Base-by-base conservation (phyloP, 441 rosid species). In the Pelargonium fulgidum region DNA sequence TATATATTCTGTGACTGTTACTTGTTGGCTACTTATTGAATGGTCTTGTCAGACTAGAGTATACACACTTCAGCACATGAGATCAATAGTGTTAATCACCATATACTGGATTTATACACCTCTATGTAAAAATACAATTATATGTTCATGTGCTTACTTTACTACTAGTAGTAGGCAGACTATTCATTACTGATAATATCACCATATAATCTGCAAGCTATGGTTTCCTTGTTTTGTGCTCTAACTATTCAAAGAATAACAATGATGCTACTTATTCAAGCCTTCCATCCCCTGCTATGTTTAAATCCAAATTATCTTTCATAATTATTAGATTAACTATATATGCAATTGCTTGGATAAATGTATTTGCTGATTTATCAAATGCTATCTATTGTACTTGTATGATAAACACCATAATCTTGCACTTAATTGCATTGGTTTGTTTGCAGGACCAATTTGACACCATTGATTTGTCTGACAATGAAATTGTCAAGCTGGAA, bases 401-500 rank as follows among this genome's bases (percentile, higher is more conserved):
- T 22, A 22, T 22, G 24, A 22, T 22, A 22, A 22, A 22, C 24
- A 22, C 24, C 24, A 22, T 22, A 22, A 22, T 22, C 24, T 22
- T 22, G 24, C 58, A n/a, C 44, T 20, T 39, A n/a, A 11, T 65
- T 17, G 4, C 22, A 13, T 47, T 75, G 68, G 45, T n/a, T 73
- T 59, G 62, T 63, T 78, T 62, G 13, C 86, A 94, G 99, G 99
- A 94, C 76, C 99, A 94, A 84, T 94, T 94, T 26, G 98, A 94
- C 84, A 92, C 99, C 17, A 64, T 94, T 12, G 99, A 94, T 84
- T 83, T 94, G 76, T 86, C 99, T 8, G 99, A 94, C 74, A 94
- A 94, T 77, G 99, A 94, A 89, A 94, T 94, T 69, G 99, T 94
- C 58, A 94, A 94, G 87, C 94, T 94, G 39, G 99, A 94, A 71